Base-by-base conservation (phyloP, 805 yeast genomes). In the Candida sanyiensis region DNA sequence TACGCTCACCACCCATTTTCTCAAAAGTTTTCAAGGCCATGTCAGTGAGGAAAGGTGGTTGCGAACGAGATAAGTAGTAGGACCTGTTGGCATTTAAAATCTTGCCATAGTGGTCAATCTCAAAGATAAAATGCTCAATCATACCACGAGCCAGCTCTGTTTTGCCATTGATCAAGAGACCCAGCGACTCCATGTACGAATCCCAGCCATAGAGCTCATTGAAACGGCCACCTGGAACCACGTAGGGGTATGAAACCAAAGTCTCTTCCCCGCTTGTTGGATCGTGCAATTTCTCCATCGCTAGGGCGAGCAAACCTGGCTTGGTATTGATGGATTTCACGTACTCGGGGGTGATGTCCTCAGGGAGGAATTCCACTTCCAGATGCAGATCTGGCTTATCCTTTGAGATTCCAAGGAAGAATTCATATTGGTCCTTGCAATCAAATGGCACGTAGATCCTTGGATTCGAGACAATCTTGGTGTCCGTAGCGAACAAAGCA, bases 131-230 rank as follows among this genome's bases (percentile, higher is more conserved):
- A 61, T 90, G 89, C 57, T 83, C 89, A 10, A 89, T 85, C 90
- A 90, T 86, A 0, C 95, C 95, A 49, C 80, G 69, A 7, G 96
- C 90, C 24, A 89, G 69, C 28, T 80, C 83, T 16, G 77, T 60
- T 36, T 77, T 70, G 28, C 72, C 74, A 53, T 83, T 83, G 20
- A 74, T 71, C 19, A 93, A 58, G 29, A 93, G 67, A 1, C 97
- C 98, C 18, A 88, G 61, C 0, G 93, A 75, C 56, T 82, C 88
- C 82, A 93, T 84, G 56, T 93, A 90, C 2, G 96, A 87, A 59
- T 90, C 98, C 98, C 98, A 90, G 12, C 97, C 98, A 55, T 93
- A 90, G 42, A 88, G 72, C 63, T 90, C 98, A 63, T 93, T 93
- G 63, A 90, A 90, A 47, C 98, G 69, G 17, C 98, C 97, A 13